Conservation (phyloP, 2,329 filamentous ascomycete species). For the Exserohilum turcica region DNA sequence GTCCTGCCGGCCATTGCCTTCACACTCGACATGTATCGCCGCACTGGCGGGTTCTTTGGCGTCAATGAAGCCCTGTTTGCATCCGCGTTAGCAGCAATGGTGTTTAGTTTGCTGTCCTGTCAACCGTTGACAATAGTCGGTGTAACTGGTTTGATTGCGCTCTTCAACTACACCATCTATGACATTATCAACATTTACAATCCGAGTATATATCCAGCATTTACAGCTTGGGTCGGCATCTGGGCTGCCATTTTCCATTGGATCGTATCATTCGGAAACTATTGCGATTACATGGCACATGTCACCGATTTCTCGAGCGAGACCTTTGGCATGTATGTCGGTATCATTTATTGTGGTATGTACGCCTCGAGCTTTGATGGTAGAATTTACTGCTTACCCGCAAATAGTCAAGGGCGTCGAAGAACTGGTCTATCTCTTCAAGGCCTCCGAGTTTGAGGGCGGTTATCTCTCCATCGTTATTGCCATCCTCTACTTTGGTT, state of each 20-base stretch:
- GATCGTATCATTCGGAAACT: conserved; percentile 59
- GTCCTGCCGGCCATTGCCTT: conserved; percentile 64
- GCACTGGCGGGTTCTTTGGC: conserved; percentile 61
- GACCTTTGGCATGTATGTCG: conserved; percentile 61
- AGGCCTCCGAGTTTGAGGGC: conserved; percentile 46
- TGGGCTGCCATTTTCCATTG: conserved; percentile 65
- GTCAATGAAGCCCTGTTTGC: conserved; percentile 63
- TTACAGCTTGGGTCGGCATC: conserved; percentile 63
- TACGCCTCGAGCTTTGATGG: not conserved
- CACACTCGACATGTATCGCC: conserved; percentile 62
- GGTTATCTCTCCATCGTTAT: conserved; percentile 59
- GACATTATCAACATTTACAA: conserved; percentile 60
- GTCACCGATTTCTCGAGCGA: conserved; percentile 63
- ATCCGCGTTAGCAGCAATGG: conserved; percentile 60
- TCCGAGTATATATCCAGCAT: conserved; percentile 57
- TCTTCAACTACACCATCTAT: conserved; percentile 66
- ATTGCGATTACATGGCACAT: conserved; percentile 64
- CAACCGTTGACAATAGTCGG: conserved; percentile 64
- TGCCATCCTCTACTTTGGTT: conserved; percentile 59
- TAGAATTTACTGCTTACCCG: not conserved
- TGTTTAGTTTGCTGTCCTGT: conserved; percentile 58
- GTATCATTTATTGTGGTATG: conserved; percentile 60
- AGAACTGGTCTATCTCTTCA: conserved; percentile 59
- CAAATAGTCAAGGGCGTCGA: conserved; percentile 60
- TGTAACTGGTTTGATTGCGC: conserved; percentile 56